phyloP scores from a whole-genome alignment of 495 filamentous ascomycete genomes.

The Cenococcum geophilum region DNA sequence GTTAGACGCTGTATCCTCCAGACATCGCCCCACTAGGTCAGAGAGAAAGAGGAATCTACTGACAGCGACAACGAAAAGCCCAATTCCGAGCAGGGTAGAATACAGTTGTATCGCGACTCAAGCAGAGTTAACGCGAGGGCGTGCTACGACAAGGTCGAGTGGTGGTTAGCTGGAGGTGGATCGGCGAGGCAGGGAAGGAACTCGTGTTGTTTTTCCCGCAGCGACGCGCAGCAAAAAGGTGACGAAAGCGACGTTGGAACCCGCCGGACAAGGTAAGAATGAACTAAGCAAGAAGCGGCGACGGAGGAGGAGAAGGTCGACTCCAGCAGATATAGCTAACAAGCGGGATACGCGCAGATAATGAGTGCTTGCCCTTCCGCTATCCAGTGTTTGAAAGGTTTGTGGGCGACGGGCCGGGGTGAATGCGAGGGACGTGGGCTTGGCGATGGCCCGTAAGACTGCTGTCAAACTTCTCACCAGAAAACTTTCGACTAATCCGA shows the following conservation, averaged over 20 bases:
- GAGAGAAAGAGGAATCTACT: neutral
- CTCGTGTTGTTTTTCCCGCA: conserved; percentile 8
- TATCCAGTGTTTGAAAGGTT: neutral
- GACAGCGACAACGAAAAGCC: conserved; percentile 1
- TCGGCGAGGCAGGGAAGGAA: conserved; percentile 6
- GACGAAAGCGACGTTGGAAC: neutral
- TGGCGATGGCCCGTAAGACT: too few species aligned
- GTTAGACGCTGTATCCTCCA: neutral
- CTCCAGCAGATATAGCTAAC: neutral
- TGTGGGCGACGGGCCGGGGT: neutral
- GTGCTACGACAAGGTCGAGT: neutral
- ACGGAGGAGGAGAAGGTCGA: neutral
- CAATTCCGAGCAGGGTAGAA: neutral
- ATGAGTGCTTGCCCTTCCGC: too few species aligned
- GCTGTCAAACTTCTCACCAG: too few species aligned
- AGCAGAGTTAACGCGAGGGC: neutral
- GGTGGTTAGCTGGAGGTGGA: conserved; percentile 4
- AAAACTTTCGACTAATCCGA: too few species aligned
- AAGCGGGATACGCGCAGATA: neutral
- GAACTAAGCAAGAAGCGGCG: neutral
- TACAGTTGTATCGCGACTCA: neutral
- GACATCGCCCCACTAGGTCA: conserved; percentile 13
- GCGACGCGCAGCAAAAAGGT: neutral
- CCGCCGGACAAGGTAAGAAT: neutral
- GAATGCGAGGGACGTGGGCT: too few species aligned